phyloP scores from a whole-genome alignment of 106 monocot genomes.

The Phalaenopsis aphrodite region DNA sequence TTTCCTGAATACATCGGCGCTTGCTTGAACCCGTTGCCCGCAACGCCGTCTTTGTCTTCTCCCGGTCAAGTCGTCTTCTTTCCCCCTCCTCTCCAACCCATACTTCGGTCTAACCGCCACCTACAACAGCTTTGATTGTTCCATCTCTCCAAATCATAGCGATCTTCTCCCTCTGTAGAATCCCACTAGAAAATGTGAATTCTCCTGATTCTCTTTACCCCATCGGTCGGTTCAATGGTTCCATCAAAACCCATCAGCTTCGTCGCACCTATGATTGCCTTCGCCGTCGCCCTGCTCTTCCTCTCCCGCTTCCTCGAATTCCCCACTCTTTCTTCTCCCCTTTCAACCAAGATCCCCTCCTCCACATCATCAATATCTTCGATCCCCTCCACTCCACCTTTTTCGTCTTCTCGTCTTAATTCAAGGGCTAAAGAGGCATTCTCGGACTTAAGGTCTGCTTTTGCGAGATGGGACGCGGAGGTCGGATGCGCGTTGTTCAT shows the following conservation, averaged over 20 bases:
- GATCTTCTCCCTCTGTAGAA: neutral
- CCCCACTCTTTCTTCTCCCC: slow-evolving; percentile 39
- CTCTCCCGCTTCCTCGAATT: slow-evolving; percentile 48
- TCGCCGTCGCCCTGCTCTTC: slow-evolving; percentile 43
- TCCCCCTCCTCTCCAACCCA: too few species aligned
- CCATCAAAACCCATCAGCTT: slow-evolving; percentile 38
- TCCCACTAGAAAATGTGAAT: neutral
- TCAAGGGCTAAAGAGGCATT: slow-evolving; percentile 19
- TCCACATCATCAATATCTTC: slow-evolving; percentile 2
- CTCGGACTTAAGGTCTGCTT: slow-evolving; percentile 37
- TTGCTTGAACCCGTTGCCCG: too few species aligned
- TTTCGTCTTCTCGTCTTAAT: neutral
- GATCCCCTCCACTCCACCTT: slow-evolving; percentile 17
- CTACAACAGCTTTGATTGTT: neutral
- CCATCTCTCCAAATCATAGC: neutral
- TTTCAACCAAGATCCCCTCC: slow-evolving; percentile 9
- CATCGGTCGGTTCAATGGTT: slow-evolving; percentile 1
- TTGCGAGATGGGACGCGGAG: slow-evolving; percentile 47
- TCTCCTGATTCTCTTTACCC: neutral
- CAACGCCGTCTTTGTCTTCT: too few species aligned
- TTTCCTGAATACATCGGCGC: too few species aligned
- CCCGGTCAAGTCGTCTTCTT: too few species aligned
- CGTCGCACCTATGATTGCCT: slow-evolving; percentile 46
- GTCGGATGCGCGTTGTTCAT: slow-evolving; percentile 55
- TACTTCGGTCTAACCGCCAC: neutral